phyloP scores from a whole-genome alignment of 139 green algal species.

The Edaphochlamys debaryana region DNA sequence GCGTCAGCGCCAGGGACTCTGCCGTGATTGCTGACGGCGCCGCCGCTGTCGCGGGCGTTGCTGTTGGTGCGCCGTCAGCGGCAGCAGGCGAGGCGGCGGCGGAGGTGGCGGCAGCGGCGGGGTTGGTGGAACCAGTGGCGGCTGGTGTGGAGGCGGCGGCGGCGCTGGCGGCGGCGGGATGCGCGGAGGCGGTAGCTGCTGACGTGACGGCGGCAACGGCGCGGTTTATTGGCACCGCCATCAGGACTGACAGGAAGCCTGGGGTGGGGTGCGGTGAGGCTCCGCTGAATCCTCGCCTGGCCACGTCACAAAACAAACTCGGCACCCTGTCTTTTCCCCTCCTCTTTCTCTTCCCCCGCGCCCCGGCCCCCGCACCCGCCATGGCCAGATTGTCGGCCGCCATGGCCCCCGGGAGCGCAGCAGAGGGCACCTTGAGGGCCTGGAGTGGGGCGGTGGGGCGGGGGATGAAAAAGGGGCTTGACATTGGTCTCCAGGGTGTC shows the following conservation, averaged over 20 bases:
- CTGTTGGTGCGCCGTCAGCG: not conserved
- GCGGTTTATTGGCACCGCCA: slow-evolving; percentile 28
- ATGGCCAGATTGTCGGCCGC: slow-evolving; percentile 85
- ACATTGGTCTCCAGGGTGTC: too few relatives aligned
- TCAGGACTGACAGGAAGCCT: slow-evolving; percentile 25
- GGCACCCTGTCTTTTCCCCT: too few relatives aligned
- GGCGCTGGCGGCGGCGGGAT: not conserved
- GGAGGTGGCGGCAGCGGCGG: not conserved
- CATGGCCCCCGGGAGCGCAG: slow-evolving; percentile 68
- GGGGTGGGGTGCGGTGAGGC: too few relatives aligned
- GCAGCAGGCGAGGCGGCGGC: not conserved
- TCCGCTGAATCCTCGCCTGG: too few relatives aligned
- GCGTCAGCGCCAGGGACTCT: slow-evolving; percentile 45
- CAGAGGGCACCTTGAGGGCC: slow-evolving; percentile 29
- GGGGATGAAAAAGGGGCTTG: too few relatives aligned
- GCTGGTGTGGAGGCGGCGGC: not conserved
- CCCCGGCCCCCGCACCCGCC: slow-evolving; percentile 63
- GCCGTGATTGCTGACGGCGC: not conserved
- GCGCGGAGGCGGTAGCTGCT: not conserved
- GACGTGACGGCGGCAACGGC: not conserved
- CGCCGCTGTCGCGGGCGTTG: not conserved
- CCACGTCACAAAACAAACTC: too few relatives aligned
- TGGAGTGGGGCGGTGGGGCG: not conserved
- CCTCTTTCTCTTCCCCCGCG: slow-evolving; percentile 39
- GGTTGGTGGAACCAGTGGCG: too few relatives aligned